phyloP scores from a whole-genome alignment of 352 stramenopile species.

The Pythium vanterpoolii region DNA sequence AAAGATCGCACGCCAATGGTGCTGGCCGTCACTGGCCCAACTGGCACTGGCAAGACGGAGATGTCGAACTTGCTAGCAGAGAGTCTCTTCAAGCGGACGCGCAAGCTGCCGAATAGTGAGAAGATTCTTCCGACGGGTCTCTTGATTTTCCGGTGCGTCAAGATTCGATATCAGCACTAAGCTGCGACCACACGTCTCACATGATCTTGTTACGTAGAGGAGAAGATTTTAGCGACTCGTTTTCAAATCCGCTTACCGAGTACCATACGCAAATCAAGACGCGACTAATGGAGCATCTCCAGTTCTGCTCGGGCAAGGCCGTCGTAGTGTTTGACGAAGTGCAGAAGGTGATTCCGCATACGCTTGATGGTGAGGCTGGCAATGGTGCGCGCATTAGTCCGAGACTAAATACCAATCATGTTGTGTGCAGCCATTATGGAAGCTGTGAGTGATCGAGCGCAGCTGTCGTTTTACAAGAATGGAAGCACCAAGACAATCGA shows the following conservation, averaged over 20 bases:
- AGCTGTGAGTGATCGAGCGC: conserved; percentile 61
- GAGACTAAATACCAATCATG: no score
- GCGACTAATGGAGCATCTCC: conserved; percentile 57
- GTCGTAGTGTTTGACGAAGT: conserved; percentile 91
- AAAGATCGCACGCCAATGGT: conserved; percentile 77
- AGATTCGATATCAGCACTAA: not conserved
- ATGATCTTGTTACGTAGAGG: conserved; percentile 22
- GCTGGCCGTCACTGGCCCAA: conserved; percentile 86
- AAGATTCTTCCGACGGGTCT: conserved; percentile 65
- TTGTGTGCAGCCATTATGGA: conserved; percentile 60
- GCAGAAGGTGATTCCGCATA: conserved; percentile 89
- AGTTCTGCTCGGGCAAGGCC: conserved; percentile 79
- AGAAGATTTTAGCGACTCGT: conserved; percentile 85
- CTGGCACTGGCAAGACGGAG: conserved; percentile 90
- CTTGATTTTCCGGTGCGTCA: conserved; percentile 67
- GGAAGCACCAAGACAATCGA: conserved; percentile 60
- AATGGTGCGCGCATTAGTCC: no score
- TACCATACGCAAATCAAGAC: conserved; percentile 87
- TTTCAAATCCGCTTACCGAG: conserved; percentile 72
- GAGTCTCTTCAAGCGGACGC: conserved; percentile 78
- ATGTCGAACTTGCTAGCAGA: conserved; percentile 82
- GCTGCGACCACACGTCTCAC: no score
- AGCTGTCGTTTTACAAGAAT: conserved; percentile 77
- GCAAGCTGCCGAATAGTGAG: conserved; percentile 65
- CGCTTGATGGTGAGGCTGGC: conserved; percentile 61